Base-by-base conservation (phyloP, 2,329 filamentous ascomycete genomes). In the Exophiala aquamarina region DNA sequence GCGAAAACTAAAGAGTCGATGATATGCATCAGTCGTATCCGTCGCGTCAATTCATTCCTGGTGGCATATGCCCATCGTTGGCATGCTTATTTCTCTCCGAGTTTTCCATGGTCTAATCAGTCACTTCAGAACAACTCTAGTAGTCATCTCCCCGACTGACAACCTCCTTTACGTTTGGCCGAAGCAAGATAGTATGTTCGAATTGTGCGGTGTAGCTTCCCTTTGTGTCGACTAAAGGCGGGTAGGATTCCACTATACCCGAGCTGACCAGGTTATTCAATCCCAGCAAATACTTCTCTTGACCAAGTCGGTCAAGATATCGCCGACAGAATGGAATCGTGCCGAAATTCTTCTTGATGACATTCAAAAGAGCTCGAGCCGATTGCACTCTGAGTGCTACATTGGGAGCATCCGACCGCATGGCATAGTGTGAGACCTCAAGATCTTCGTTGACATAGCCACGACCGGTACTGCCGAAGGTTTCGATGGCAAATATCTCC, bases 271-370 rank as follows among this genome's bases (percentile, higher is more conserved):
- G 77, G 63, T 84, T 92, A 71, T 95, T 95, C 67, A 96, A 74
- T 36, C 91, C 91, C 6, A 95, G 77, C 29, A 95, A 79, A 65
- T 97, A 96, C 70, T 95, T 95, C 52, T 96, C 89, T 67, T 94
- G 88, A 19, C 92, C 91, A n/a, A 96, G 70, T 44, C 91, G 85
- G 70, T 96, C 91, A 50, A 97, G 76, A 66, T 95, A 96, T 58
- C 91, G 83, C 55, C 91, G 79, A 69, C 89, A 95, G 70, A 90
- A 97, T 2, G 90, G 90, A 59, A 97, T 71, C 1, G 90, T 95
- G 57, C 89, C 89, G 67, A 96, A 97, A 71, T 95, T 95, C 78
- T 95, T 95, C 72, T 89, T 93, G 68, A 97, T 96, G 23, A 89
- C 85, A 61, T 80, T 93, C 58, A 95, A 76, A 47, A 97, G 75